These are phyloP conservation scores for Haberlea rhodopensis DNA, from an alignment of 257 asterid genomes.

Conservation along the genomic window DNA sequence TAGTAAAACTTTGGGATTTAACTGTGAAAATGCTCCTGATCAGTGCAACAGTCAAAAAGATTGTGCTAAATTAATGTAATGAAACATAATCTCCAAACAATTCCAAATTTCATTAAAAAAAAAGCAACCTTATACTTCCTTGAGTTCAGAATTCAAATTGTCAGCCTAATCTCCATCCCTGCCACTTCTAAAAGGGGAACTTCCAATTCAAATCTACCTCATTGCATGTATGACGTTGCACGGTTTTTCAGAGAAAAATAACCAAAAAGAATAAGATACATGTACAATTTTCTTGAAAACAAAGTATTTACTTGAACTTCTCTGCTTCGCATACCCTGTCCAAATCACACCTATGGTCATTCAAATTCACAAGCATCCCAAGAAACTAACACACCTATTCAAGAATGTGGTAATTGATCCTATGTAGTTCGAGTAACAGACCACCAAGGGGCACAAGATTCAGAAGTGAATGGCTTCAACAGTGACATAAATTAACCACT, in stretches of 20 bases:
- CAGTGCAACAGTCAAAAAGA: too few relatives aligned
- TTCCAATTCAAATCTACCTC: background rate
- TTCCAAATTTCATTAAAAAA: background rate
- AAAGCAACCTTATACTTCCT: background rate
- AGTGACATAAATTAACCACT: background rate
- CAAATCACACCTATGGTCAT: too few relatives aligned
- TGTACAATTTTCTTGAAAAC: background rate
- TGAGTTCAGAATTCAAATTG: background rate
- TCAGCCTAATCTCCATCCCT: background rate
- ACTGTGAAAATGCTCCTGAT: too few relatives aligned
- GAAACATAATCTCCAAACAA: too few relatives aligned
- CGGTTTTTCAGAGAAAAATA: background rate
- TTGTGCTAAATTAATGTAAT: too few relatives aligned
- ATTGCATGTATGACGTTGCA: background rate
- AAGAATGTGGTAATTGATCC: background rate
- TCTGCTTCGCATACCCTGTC: background rate
- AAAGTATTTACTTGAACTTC: background rate
- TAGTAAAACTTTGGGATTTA: background rate
- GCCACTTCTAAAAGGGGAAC: conserved; percentile 6
- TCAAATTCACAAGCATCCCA: too few relatives aligned
- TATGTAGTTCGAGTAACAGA: background rate
- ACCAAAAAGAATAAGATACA: background rate
- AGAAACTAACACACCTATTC: too few relatives aligned
- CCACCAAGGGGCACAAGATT: background rate
- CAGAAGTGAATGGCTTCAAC: background rate